Conservation (phyloP, 805 yeast genomes). For the Blastobotrys robertii region DNA sequence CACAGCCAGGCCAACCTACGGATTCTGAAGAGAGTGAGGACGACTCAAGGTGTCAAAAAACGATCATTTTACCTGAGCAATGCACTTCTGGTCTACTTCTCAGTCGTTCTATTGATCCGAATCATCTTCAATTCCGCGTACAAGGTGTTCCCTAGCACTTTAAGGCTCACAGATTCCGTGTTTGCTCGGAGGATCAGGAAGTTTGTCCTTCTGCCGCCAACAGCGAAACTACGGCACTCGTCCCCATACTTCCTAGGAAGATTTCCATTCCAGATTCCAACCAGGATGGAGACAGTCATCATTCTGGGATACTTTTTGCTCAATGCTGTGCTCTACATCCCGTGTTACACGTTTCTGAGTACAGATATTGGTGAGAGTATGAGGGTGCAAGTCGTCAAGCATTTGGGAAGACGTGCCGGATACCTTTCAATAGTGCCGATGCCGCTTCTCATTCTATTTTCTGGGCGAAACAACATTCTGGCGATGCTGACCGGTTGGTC, state of each 20-base stretch:
- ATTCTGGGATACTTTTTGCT: constrained; percentile 28
- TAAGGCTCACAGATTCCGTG: no score
- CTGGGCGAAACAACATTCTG: constrained; percentile 62
- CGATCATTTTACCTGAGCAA: no score
- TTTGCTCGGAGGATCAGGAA: constrained; percentile 12
- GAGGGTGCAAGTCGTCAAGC: neutral
- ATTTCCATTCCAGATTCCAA: constrained; percentile 26
- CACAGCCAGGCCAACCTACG: no score
- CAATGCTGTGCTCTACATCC: constrained; percentile 22
- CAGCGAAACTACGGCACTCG: constrained; percentile 19
- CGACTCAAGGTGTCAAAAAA: no score
- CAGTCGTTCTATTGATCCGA: no score
- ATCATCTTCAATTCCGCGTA: no score
- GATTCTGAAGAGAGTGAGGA: no score
- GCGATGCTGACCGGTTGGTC: constrained; percentile 52
- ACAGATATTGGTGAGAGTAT: no score
- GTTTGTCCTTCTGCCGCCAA: constrained; percentile 22
- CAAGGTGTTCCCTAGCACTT: no score
- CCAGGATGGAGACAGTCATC: constrained; percentile 31
- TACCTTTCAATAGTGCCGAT: constrained; percentile 39
- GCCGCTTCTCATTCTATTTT: constrained; percentile 42
- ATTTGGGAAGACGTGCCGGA: constrained; percentile 23
- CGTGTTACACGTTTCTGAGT: constrained; percentile 9
- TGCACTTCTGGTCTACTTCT: no score
- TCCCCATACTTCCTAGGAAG: constrained; percentile 11